Base-by-base conservation (phyloP, 345 rosid genomes). In the Heritiera littoralis region DNA sequence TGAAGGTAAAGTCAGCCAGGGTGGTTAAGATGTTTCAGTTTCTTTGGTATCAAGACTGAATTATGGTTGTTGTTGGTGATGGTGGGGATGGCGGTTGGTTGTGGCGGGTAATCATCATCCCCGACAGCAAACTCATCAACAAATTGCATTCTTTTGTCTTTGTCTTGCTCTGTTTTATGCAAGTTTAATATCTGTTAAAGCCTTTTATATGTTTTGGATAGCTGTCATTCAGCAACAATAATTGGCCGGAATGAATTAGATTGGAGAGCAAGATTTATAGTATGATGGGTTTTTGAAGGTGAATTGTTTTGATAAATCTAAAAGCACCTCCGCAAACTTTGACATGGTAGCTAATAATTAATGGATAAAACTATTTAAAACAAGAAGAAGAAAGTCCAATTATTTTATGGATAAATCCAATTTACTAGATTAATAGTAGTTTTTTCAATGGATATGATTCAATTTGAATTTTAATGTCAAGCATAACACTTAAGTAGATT, bases 41-140 rank as follows among this genome's bases (percentile, higher is more conserved):
- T 69, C 97, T 92, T 91, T 85, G 73, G 66, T 67, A 30, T 78
- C 78, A 89, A 89, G 90, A 74, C 14, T 81, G 56, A 76, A 85
- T 84, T 52, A 83, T 80, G 65, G 72, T 45, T 38, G 68, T 35
- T 81, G 86, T 80, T 83, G 87, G 78, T 79, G 86, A 84, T 75
- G 77, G 83, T 79, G 85, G 83, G 80, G 86, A 84, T 69, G 61
- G 81, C 77, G 79, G 88, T 83, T 84, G 87, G 78, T 83, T 89
- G 72, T 82, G 90, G 88, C 49, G 80, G 86, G 84, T 86, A 82
- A 77, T 86, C 83, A 85, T 89, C 85, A 85, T 82, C 76, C 84
- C 77, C 83, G 72, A 85, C 81, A 81, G 56, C 77, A 28, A 68
- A 45, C 55, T 78, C 76, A 72, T 13, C 32, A 52, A 67, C 77